Evolutionary conservation across 1,139 yeast species (phyloP), one percentile per base, ranked within the genome.

Genomic region (Kluyveromyces sp.): DNA sequence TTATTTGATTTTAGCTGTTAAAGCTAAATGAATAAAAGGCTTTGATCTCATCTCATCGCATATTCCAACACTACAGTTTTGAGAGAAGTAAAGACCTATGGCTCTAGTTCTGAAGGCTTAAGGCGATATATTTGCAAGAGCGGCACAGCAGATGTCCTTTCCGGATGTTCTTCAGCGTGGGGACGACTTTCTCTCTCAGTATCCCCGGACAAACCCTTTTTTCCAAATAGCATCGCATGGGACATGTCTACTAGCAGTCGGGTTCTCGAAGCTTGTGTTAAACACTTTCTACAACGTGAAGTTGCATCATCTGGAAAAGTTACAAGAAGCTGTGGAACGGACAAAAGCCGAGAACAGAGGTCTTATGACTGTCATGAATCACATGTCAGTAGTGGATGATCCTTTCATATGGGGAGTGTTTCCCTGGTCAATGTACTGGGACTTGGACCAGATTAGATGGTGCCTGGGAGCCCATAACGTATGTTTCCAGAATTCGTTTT

Each of bases 381-480:
- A 92, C 58, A 85, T 88, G 83, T 84, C 95, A 1, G 87, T 85
- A 4, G 83, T 88, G 20, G 98, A 92, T 60, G 98, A 92, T 57
- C 98, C 98, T 0, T 73, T 86, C 26, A 69, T 87, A 42, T 92
- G 94, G 83, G 95, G 94, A 0, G 77, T 85, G 37, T 69, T 89
- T 47, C 96, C 96, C 0, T 73, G 80, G 76, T 70, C 78, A 40
- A 78, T 76, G 53, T 83, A 78, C 52, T 64, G 68, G 17, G 77
- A 80, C 47, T 67, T 85, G 13, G 83, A 80, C 50, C 75, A 78
- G 45, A 76, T 88, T 44, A 70, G 98, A 56, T 92, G 97, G 97
- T 89, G 96, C 4, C 71, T 92, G 50, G 98, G 95, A 0, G 97
- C 98, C 7, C 80, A 83, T 46, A 89, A 92, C 60, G 78, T 92